phyloP scores from a whole-genome alignment of 805 yeast species.

The Metschnikowia henanensis region DNA sequence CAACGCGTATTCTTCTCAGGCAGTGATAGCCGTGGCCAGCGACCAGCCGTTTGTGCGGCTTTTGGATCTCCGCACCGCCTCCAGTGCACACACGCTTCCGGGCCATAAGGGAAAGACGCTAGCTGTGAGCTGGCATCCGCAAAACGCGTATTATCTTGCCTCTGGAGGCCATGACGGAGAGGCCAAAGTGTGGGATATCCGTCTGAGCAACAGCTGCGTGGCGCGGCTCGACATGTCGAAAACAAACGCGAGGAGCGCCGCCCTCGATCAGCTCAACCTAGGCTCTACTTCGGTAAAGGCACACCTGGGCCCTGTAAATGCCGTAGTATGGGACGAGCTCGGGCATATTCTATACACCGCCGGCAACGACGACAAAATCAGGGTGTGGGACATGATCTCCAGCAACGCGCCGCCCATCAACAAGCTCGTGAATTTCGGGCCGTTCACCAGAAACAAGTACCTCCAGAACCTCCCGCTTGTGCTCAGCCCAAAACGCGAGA shows the following conservation, averaged over 20 bases:
- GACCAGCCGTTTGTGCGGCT: constrained; percentile 71
- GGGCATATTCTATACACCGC: constrained; percentile 65
- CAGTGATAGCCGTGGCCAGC: constrained; percentile 67
- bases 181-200: constrained; percentile 81
- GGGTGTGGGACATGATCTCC: constrained; percentile 69
- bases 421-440: constrained; percentile 73
- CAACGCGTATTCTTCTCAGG: constrained; percentile 27
- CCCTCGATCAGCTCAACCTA: constrained; percentile 24
- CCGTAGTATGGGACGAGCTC: constrained; percentile 66
- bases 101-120: constrained; percentile 61
- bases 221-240: constrained; percentile 59
- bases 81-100: constrained; percentile 68
- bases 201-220: constrained; percentile 65
- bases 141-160: constrained; percentile 57
- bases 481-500: constrained; percentile 51
- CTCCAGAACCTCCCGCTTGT: constrained; percentile 50
- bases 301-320: constrained; percentile 78
- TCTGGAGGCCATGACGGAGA: constrained; percentile 84
- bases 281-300: constrained; percentile 50
- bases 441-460: constrained; percentile 65
- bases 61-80: constrained; percentile 69
- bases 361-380: constrained; percentile 78
- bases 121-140: constrained; percentile 76
- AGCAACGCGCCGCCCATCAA: constrained; percentile 47
- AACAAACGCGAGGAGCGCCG: constrained; percentile 29